A percentile compares a stretch with the other conserved stretches of the same genome.
Conservation (phyloP, 2,329 filamentous ascomycete genomes). For the Hypoxylon sp. region DNA sequence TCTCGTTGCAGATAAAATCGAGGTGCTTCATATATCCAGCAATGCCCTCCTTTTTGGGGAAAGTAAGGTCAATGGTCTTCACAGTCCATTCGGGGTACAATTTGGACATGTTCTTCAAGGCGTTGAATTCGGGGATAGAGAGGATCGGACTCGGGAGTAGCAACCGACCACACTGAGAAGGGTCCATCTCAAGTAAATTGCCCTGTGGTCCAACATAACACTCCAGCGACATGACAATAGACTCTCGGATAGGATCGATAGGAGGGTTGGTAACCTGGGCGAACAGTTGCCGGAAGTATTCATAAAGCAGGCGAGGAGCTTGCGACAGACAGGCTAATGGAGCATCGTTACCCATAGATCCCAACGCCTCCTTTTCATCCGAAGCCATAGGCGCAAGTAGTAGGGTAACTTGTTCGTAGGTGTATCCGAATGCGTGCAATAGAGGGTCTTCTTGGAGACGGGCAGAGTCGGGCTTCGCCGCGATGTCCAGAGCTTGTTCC, state of each 20-base stretch:
- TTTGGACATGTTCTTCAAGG: conserved; percentile 81
- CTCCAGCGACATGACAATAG: conserved; percentile 97
- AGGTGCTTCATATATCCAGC: conserved; percentile 89
- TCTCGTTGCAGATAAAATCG: conserved; percentile 88
- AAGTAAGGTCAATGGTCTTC: conserved; percentile 92
- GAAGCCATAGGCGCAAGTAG: conserved; percentile 95
- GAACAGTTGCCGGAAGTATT: conserved; percentile 98
- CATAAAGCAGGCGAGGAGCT: conserved; percentile 88
- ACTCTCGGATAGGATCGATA: conserved; percentile 96
- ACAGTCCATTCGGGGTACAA: conserved; percentile 87
- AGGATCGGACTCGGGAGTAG: conserved; percentile 90
- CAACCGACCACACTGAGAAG: conserved; percentile 87
- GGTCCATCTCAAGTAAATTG: conserved; percentile 93
- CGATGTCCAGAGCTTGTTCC: conserved; percentile 72
- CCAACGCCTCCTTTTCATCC: conserved; percentile 96
- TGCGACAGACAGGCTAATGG: conserved; percentile 92
- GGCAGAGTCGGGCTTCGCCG: conserved; percentile 75
- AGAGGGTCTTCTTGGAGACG: conserved; percentile 87
- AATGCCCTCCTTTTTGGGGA: conserved; percentile 86
- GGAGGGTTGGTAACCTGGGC: conserved; percentile 98
- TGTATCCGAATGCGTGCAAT: conserved; percentile 91
- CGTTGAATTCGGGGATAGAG: conserved; percentile 91
- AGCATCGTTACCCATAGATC: conserved; percentile 98
- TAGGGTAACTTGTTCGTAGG: conserved; percentile 93
- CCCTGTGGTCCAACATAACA: conserved; percentile 97